A percentile compares a stretch with the other conserved stretches of the same genome.
Conservation (phyloP, 2,329 filamentous ascomycete species). For the Aureobasidium subglaciale region DNA sequence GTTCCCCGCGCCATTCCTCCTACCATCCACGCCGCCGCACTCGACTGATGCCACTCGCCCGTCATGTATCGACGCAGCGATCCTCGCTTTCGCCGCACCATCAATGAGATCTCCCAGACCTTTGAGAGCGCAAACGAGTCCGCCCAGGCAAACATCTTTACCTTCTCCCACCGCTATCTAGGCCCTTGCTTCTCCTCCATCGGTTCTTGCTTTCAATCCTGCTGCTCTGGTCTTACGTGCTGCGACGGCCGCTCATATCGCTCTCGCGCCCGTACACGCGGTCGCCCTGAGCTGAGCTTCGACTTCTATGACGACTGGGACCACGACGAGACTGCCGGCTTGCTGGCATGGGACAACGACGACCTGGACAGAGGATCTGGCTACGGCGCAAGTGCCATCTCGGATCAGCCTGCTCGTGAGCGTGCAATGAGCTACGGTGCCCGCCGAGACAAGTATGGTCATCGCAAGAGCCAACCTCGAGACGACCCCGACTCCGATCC, state of each 20-base stretch:
- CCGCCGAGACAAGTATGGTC: slow-evolving; percentile 42
- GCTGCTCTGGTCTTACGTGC: slow-evolving; percentile 67
- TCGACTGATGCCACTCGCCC: not conserved
- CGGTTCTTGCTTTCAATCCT: slow-evolving; percentile 56
- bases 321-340: slow-evolving; percentile 52
- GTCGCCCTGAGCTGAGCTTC: slow-evolving; percentile 74
- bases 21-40: not conserved
- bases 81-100: slow-evolving; percentile 82
- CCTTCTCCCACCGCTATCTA: slow-evolving; percentile 79
- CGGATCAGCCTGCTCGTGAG: slow-evolving; percentile 60
- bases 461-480: slow-evolving; percentile 50
- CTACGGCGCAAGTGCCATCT: slow-evolving; percentile 18
- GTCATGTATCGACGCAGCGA: slow-evolving; percentile 59
- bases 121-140: slow-evolving; percentile 85
- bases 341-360: slow-evolving; percentile 73
- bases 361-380: slow-evolving; percentile 62
- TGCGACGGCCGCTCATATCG: slow-evolving; percentile 68
- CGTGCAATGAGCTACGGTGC: slow-evolving; percentile 87
- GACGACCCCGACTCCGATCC: slow-evolving; percentile 57
- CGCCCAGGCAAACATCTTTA: slow-evolving; percentile 85
- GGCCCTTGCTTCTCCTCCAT: slow-evolving; percentile 68
- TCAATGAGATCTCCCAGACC: slow-evolving; percentile 88
- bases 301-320: slow-evolving; percentile 99
- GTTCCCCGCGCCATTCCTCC: not conserved
- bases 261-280: slow-evolving; percentile 53